Base-by-base conservation (phyloP, 352 stramenopile genomes). In the Globisporangium parvum region DNA sequence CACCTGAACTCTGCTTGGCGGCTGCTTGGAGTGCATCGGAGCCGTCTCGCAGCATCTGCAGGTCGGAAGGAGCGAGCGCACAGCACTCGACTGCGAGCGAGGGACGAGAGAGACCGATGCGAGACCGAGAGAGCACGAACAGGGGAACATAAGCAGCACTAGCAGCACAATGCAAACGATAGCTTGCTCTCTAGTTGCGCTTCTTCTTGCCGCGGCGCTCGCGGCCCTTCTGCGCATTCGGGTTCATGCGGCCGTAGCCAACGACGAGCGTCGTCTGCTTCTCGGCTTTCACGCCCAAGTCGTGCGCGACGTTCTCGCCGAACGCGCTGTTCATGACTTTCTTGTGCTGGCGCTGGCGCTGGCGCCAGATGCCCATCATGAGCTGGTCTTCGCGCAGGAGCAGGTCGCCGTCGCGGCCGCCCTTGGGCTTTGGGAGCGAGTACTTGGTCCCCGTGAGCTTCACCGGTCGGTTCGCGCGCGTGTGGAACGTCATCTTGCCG, bases 181-280 rank as follows among this genome's bases (percentile, higher is more conserved):
- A 35, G 59, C 59, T 90, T n/a, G n/a, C n/a, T n/a, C n/a, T n/a
- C n/a, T n/a, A 87, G 65, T 86, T 88, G 62, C 71, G 75, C 69
- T 99, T 98, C 87, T 98, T 98, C 81, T 98, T 98, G 35, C 96
- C 96, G 56, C 96, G 87, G 56, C 95, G 87, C 67, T 99, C 96
- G 47, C 96, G 88, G 33, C 96, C 96, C 62, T 98, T 98, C 35
- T 93, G 82, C 28, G 93, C 77, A 69, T 99, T 99, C 4, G 95
- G 96, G 77, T 99, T 98, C 73, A 94, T 95, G 61, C 93, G 90
- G 46, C 95, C 95, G 66, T 96, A 98, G 41, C 94, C 96, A 39
- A 98, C 88, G 41, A 85, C 87, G 59, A 98, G 92, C 46, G 87
- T 78, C 56, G 84, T 87, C 45, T 91, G 77, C 60, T 93, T 95